These are phyloP conservation scores for Mucor irregularis DNA, from an alignment of 371 early-diverging fungal species.

Conservation along the genomic window DNA sequence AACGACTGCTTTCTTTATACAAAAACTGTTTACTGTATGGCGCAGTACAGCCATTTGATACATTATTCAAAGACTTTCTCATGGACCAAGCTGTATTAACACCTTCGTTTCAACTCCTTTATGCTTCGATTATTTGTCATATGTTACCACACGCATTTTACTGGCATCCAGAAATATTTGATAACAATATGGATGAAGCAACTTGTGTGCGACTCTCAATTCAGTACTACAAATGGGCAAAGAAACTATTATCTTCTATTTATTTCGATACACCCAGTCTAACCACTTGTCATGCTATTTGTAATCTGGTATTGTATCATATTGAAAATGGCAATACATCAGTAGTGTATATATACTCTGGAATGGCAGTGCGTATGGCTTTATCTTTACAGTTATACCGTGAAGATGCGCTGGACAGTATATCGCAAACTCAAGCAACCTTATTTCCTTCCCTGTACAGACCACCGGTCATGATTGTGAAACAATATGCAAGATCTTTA, in stretches of 20 bases:
- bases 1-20: conserved; percentile 29
- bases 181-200: conserved; percentile 10
- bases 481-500: conserved; percentile 36
- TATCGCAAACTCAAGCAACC: conserved; percentile 11
- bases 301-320: conserved; percentile 46
- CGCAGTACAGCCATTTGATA: conserved; percentile 35
- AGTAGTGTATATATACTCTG: conserved; percentile 42
- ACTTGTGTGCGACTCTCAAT: conserved; percentile 20
- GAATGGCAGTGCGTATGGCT: conserved; percentile 50
- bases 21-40: conserved; percentile 45
- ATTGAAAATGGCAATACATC: conserved; percentile 49
- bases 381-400: conserved; percentile 34
- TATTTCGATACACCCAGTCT: conserved; percentile 44
- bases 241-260: conserved; percentile 31
- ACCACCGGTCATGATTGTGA: conserved; percentile 12
- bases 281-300: conserved; percentile 40
- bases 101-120: conserved; percentile 29
- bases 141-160: conserved; percentile 45
- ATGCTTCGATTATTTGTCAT: conserved; percentile 40
- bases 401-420: conserved; percentile 27
- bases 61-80: conserved; percentile 20
- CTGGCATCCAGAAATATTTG: conserved; percentile 41
- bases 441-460: conserved; percentile 11
- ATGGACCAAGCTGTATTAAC: conserved; percentile 9
- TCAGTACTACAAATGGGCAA: conserved; percentile 43